Evolutionary conservation across 768 basidiomycete genomes (phyloP).

Genomic region (Tubosaeta brunneosetosa): DNA sequence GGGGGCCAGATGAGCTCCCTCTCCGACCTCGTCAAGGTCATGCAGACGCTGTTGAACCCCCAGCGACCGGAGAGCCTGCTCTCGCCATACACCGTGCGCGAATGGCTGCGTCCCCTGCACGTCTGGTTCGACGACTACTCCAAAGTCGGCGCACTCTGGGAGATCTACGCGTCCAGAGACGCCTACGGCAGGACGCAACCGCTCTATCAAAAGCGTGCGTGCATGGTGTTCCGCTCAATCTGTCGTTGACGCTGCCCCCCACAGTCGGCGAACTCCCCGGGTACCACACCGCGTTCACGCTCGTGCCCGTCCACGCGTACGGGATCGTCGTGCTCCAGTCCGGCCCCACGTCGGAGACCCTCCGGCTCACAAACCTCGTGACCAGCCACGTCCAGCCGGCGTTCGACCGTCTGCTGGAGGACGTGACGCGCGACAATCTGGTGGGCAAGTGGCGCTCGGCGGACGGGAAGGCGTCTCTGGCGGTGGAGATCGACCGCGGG

Average conservation of each 20-base stretch:
- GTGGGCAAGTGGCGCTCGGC: slow-evolving; percentile 33
- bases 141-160: slow-evolving; percentile 42
- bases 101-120: slow-evolving; percentile 40
- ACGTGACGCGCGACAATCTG: slow-evolving; percentile 25
- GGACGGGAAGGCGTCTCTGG: slow-evolving; percentile 26
- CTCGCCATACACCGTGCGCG: slow-evolving; percentile 32
- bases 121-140: slow-evolving; percentile 36
- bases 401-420: slow-evolving; percentile 31
- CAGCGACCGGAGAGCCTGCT: slow-evolving; percentile 30
- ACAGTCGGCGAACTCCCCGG: slow-evolving; percentile 38
- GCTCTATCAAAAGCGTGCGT: slow-evolving; percentile 17
- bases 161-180: slow-evolving; percentile 32
- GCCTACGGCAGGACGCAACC: slow-evolving; percentile 33
- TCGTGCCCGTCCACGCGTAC: slow-evolving; percentile 38
- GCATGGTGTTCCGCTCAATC: too few species aligned
- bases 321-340: slow-evolving; percentile 40
- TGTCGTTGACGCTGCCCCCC: background rate
- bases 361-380: slow-evolving; percentile 30
- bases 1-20: slow-evolving; percentile 52
- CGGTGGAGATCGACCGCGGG: slow-evolving; percentile 27
- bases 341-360: slow-evolving; percentile 32
- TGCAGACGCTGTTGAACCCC: slow-evolving; percentile 45
- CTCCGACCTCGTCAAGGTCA: slow-evolving; percentile 39
- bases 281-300: slow-evolving; percentile 37
- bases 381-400: slow-evolving; percentile 32